Percentiles rank a stretch among this genome's conserved stretches.
phyloP scores from a whole-genome alignment of 1,284 basidiomycete species.

The Gastroboletus turbinatus region DNA sequence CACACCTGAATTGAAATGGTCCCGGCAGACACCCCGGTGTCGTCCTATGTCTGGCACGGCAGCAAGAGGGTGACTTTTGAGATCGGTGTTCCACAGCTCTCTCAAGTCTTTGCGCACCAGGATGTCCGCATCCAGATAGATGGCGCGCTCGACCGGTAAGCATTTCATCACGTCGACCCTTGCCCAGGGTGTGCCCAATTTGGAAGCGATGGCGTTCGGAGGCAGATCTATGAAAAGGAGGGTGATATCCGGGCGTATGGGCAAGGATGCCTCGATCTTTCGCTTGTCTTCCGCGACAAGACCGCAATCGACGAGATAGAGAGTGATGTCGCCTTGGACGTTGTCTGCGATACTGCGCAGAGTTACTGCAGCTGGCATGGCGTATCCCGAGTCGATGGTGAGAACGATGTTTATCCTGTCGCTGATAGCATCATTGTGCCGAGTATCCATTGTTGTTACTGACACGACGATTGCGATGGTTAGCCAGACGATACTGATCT shows the following conservation, averaged over 20 bases:
- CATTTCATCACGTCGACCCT: slow-evolving; percentile 45
- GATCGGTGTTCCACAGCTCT: slow-evolving; percentile 45
- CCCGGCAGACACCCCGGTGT: background rate
- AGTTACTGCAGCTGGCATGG: background rate
- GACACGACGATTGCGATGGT: background rate
- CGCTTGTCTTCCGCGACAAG: background rate
- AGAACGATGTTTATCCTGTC: background rate
- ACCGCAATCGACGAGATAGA: background rate
- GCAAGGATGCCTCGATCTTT: background rate
- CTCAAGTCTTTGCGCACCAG: slow-evolving; percentile 41
- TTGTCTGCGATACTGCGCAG: background rate
- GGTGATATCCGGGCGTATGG: background rate
- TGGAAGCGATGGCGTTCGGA: background rate
- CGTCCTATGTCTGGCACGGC: background rate
- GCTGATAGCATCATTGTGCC: background rate
- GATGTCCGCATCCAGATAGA: slow-evolving; percentile 37
- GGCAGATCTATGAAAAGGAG: background rate
- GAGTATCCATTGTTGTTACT: background rate
- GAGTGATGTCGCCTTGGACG: background rate
- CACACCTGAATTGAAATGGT: background rate
- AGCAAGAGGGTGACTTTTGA: slow-evolving; percentile 19
- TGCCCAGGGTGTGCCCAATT: slow-evolving; percentile 42
- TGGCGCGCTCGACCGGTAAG: slow-evolving; percentile 46
- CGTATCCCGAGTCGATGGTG: background rate
- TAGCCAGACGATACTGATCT: background rate